A percentile compares a stretch with the other conserved stretches of the same genome.
Conservation (phyloP, 2,329 filamentous ascomycete species). For the Decorospora gaudefroyi region DNA sequence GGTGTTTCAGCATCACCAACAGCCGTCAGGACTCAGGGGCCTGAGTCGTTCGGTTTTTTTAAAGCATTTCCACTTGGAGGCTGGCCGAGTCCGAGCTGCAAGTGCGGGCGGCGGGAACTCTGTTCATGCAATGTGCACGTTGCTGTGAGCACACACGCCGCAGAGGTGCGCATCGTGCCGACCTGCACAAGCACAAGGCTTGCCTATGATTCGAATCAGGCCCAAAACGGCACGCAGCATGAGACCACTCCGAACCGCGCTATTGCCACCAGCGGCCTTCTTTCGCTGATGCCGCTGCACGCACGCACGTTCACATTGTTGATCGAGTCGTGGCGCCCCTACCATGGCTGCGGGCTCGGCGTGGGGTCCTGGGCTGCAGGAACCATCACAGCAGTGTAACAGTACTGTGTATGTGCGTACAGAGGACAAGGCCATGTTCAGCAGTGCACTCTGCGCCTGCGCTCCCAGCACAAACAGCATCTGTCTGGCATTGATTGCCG, state of each 20-base stretch:
- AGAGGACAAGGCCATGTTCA: neutral
- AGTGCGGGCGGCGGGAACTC: conserved; percentile 33
- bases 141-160: conserved; percentile 35
- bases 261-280: conserved; percentile 32
- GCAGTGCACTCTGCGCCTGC: conserved; percentile 4
- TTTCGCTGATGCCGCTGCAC: conserved; percentile 14
- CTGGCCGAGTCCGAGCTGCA: conserved; percentile 19
- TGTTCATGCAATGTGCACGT: conserved; percentile 37
- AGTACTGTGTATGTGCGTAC: no score
- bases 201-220: conserved; percentile 31
- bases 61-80: conserved; percentile 29
- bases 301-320: no score
- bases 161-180: conserved; percentile 33
- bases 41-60: conserved; percentile 14
- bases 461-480: conserved; percentile 5
- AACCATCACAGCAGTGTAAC: conserved; percentile 6
- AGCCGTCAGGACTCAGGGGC: conserved; percentile 23
- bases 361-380: conserved; percentile 3
- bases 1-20: conserved; percentile 28
- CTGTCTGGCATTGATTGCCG: conserved; percentile 15
- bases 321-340: conserved; percentile 37
- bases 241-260: conserved; percentile 20
- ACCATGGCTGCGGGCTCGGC: conserved; percentile 19
- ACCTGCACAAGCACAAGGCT: no score
- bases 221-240: conserved; percentile 31